Evolutionary conservation across 2,329 filamentous ascomycete genomes (phyloP).

Genomic region (Orbilia quercus): DNA sequence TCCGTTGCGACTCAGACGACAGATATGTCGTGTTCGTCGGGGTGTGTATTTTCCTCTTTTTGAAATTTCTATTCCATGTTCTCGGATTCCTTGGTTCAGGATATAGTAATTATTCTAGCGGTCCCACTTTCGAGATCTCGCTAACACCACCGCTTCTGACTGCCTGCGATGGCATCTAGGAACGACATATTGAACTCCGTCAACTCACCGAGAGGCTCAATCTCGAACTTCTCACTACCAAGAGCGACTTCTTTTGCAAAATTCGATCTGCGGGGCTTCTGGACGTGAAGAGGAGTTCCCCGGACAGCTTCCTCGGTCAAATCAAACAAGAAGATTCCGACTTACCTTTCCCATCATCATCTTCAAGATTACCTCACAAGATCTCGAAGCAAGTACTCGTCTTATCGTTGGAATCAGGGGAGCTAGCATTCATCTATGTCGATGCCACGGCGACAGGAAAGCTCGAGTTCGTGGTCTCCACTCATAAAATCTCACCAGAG

Average conservation of each 20-base stretch:
- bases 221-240: conserved; percentile 79
- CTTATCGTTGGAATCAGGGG: conserved; percentile 77
- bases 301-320: conserved; percentile 24
- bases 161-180: conserved; percentile 65
- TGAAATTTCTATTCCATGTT: conserved; percentile 16
- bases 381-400: conserved; percentile 84
- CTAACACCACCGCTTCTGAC: conserved; percentile 29
- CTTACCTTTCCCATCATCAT: conserved; percentile 61
- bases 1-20: conserved; percentile 50
- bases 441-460: conserved; percentile 64
- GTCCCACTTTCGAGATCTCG: conserved; percentile 12
- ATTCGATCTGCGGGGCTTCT: conserved; percentile 84
- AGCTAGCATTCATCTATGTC: conserved; percentile 81
- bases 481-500: conserved; percentile 71
- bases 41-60: conserved; percentile 66
- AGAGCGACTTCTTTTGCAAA: conserved; percentile 79
- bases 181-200: conserved; percentile 82
- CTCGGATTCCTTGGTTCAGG: conserved; percentile 32
- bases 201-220: conserved; percentile 77
- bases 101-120: conserved; percentile 7
- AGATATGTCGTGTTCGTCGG: conserved; percentile 75
- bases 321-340: conserved; percentile 63
- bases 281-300: conserved; percentile 64
- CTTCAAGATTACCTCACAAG: conserved; percentile 52
- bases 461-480: conserved; percentile 72